phyloP scores from a whole-genome alignment of 2,329 filamentous ascomycete genomes.

The Pseudocercospora fuligena region DNA sequence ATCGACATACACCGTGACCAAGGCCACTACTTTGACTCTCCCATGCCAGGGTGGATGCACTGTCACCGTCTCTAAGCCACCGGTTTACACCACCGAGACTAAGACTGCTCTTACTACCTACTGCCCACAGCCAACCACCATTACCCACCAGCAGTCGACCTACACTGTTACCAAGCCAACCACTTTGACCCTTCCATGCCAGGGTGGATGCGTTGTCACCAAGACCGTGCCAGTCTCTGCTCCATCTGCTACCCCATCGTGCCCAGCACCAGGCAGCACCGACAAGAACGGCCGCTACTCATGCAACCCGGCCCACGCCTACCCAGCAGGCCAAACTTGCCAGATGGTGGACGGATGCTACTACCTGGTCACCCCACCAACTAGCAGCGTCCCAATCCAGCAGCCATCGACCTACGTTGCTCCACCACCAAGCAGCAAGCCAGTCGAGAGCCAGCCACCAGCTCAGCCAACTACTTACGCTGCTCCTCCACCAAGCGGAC shows the following conservation, averaged over 20 bases:
- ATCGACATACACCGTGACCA: slow-evolving; percentile 71
- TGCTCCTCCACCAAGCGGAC: background rate
- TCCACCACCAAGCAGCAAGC: slow-evolving; percentile 6
- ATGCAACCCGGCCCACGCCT: slow-evolving; percentile 17
- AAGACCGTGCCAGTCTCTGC: slow-evolving; percentile 8
- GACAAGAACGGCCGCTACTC: slow-evolving; percentile 15
- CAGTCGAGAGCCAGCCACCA: slow-evolving; percentile 14
- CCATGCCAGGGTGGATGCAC: slow-evolving; percentile 28
- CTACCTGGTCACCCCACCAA: slow-evolving; percentile 21
- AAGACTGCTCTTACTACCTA: slow-evolving; percentile 70
- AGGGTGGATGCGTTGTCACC: slow-evolving; percentile 18
- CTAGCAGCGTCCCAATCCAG: slow-evolving; percentile 1
- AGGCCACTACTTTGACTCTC: slow-evolving; percentile 36
- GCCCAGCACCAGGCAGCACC: slow-evolving; percentile 7
- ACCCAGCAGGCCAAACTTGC: slow-evolving; percentile 25
- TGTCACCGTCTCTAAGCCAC: slow-evolving; percentile 50
- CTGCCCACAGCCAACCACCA: slow-evolving; percentile 69
- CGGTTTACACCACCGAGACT: slow-evolving; percentile 62
- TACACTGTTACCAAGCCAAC: slow-evolving; percentile 64
- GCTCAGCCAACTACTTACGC: background rate
- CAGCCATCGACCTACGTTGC: slow-evolving; percentile 6
- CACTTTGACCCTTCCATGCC: slow-evolving; percentile 33
- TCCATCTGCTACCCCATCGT: slow-evolving; percentile 7
- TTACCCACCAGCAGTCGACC: slow-evolving; percentile 68
- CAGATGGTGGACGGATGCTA: slow-evolving; percentile 22